Base-by-base conservation (phyloP, 768 basidiomycete genomes). In the Pleurotus tuoliensis region DNA sequence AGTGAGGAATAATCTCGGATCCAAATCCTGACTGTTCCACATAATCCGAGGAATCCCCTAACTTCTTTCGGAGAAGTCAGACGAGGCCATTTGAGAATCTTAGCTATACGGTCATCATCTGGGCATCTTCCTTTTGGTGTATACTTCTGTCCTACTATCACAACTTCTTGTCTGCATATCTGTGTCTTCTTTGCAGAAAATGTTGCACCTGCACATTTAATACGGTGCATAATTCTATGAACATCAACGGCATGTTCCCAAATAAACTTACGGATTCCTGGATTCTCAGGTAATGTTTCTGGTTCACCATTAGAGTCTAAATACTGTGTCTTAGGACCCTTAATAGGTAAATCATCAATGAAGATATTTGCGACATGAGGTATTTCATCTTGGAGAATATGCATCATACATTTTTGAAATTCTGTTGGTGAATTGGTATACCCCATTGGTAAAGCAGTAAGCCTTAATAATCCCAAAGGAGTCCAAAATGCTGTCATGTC, bases 401-500 rank as follows among this genome's bases (percentile, higher is more conserved):
- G 72, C 0, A 60, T 60, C 58, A 72, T 67, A 37, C 66, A 63
- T 20, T 68, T 63, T 22, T 74, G 72, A 45, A 69, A 74, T 58
- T 64, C 66, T 1, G 59, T 53, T 0, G 63, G 66, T 0, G 64
- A 71, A 18, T 79, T 77, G 0, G 76, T 77, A 39, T 64, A 74
- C 1, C 77, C 79, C 59, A 69, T 73, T 0, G 73, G 76, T 0
- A 80, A 44, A 0, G 63, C 66, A 0, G 68, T 72, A 0, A 78
- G 62, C 0, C 65, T 64, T 0, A 73, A 52, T 0, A 67, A 59
- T 1, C 75, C 73, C 1, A 73, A 59, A 0, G 73, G 76, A 0
- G 70, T 75, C 54, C 68, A 64, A 57, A 79, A 80, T 0, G 72
- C 70, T 0, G 76, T 78, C 3, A 73, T 66, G 59, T 62, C 71